phyloP scores from a whole-genome alignment of 768 basidiomycete genomes.

The Termitomyces sp. region DNA sequence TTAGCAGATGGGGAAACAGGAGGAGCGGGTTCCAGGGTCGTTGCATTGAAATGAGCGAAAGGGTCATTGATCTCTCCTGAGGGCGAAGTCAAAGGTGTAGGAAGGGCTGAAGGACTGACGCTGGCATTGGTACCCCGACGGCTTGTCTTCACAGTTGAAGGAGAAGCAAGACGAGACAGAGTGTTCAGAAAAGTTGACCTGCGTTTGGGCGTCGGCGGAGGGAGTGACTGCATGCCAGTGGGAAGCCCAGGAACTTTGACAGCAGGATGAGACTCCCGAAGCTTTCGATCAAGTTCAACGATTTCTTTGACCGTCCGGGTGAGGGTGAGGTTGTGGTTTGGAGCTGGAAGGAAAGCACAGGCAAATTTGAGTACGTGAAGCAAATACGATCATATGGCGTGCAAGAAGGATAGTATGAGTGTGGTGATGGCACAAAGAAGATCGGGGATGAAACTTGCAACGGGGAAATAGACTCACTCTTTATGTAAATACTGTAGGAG shows the following conservation, averaged over 20 bases:
- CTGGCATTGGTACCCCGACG: constrained; percentile 30
- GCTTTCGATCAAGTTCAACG: constrained; percentile 76
- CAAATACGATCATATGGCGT: constrained; percentile 2
- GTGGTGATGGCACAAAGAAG: constrained; percentile 1
- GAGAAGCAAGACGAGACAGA: constrained; percentile 77
- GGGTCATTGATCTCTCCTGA: constrained; percentile 57
- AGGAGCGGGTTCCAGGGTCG: constrained; percentile 22
- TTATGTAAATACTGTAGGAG: constrained; percentile 82
- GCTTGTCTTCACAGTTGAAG: constrained; percentile 48
- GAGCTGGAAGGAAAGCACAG: constrained; percentile 44
- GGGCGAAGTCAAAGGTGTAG: constrained; percentile 46
- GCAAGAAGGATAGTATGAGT: constrained; percentile 1
- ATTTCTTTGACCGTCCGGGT: constrained; percentile 74
- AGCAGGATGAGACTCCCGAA: constrained; percentile 57
- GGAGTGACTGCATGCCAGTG: constrained; percentile 48
- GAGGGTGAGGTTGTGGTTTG: constrained; percentile 86
- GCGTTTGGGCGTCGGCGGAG: constrained; percentile 55
- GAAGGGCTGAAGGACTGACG: constrained; percentile 26
- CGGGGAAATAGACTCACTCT: constrained; percentile 58
- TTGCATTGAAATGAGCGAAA: constrained; percentile 39
- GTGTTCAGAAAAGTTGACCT: constrained; percentile 85
- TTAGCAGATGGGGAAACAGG: constrained; percentile 36
- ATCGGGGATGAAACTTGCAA: constrained; percentile 8
- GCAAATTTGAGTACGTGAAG: constrained; percentile 16
- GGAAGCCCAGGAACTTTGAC: constrained; percentile 57